A percentile compares a stretch with the other conserved stretches of the same genome.
These are phyloP conservation scores for Boletus albobrunnescens DNA, from an alignment of 1,284 basidiomycete species.

Conservation along the genomic window DNA sequence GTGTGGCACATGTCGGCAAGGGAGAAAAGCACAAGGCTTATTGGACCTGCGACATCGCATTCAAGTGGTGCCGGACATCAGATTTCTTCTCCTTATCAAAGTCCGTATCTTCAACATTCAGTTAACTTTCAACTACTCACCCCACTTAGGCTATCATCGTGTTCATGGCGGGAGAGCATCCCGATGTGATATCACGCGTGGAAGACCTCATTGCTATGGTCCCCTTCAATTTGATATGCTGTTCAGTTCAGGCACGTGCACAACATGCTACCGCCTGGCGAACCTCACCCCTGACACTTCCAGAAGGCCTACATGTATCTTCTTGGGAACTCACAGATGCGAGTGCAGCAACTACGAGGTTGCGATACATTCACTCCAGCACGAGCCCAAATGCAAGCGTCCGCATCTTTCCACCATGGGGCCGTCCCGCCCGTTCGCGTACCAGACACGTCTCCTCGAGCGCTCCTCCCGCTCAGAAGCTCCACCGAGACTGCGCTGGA, in stretches of 20 bases:
- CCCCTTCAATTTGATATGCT: background rate
- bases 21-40: background rate
- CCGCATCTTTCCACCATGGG: conserved; percentile 19
- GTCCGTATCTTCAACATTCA: too few relatives aligned
- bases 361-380: too few relatives aligned
- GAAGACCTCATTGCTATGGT: background rate
- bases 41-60: background rate
- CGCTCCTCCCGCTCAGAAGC: conserved; percentile 41
- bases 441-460: conserved; percentile 76
- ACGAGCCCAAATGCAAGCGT: too few relatives aligned
- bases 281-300: too few relatives aligned
- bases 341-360: background rate
- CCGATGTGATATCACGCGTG: background rate
- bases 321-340: background rate
- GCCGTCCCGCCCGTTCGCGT: conserved; percentile 59
- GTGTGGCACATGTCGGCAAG: background rate
- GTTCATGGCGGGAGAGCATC: background rate
- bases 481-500: conserved; percentile 54
- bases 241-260: background rate
- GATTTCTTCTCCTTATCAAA: background rate
- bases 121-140: too few relatives aligned
- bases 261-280: too few relatives aligned
- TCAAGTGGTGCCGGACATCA: background rate
- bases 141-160: too few relatives aligned
- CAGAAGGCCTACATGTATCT: background rate